phyloP scores from a whole-genome alignment of 164 flowering plant genomes.

The Magnolia sinica region DNA sequence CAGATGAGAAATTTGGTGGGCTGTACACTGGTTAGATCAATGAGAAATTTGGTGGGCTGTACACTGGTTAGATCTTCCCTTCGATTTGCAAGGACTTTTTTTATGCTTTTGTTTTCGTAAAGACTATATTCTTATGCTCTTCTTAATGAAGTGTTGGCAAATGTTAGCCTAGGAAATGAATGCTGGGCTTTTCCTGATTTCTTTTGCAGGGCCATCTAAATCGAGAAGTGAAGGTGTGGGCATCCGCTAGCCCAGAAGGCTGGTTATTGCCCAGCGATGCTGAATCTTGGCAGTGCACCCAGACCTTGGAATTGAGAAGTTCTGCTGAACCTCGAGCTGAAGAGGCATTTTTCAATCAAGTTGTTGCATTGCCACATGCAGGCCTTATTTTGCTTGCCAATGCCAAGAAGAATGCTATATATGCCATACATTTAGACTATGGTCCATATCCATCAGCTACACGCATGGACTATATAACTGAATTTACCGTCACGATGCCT shows the following conservation, averaged over 20 bases:
- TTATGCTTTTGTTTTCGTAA: too few species aligned
- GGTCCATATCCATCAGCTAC: conserved; percentile 73
- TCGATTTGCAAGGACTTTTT: too few species aligned
- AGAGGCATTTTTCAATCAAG: conserved; percentile 96
- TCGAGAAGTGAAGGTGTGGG: conserved; percentile 85
- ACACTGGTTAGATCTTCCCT: too few species aligned
- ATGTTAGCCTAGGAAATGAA: background rate
- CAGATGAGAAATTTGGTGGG: too few species aligned
- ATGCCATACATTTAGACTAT: conserved; percentile 87
- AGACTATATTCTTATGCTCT: too few species aligned
- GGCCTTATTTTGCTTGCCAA: conserved; percentile 81
- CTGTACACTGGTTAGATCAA: too few species aligned
- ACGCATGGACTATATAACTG: conserved; percentile 90
- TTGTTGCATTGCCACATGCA: conserved; percentile 61
- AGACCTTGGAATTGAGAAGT: conserved; percentile 78
- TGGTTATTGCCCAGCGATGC: conserved; percentile 85
- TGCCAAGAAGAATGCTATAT: conserved; percentile 91
- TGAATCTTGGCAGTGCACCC: conserved; percentile 86
- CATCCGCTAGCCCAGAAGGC: conserved; percentile 82
- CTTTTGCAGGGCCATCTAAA: conserved; percentile 71
- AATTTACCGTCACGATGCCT: conserved; percentile 95
- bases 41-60: too few species aligned
- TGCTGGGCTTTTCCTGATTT: background rate
- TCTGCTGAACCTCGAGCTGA: conserved; percentile 56
- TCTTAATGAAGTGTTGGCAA: background rate